Evolutionary conservation across 495 filamentous ascomycete species (phyloP), one percentile per base, ranked within the genome.

Genomic region (Xylaria intraflava): DNA sequence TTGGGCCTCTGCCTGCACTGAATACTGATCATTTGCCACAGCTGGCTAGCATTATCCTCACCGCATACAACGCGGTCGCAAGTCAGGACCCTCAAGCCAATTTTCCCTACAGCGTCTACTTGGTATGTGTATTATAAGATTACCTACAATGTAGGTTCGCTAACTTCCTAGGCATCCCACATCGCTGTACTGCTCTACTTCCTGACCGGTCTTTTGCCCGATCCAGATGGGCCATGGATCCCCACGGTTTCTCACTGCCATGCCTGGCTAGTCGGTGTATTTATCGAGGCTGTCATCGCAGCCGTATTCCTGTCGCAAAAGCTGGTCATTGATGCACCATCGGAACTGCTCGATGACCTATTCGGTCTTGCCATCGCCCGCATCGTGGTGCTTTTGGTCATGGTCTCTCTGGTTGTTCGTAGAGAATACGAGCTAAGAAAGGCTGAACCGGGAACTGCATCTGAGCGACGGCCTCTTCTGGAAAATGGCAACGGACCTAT

Each of bases 221-320:
- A 69, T 44, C 65, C 65, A 16, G 66, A 69, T 55, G 65, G 66
- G 16, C 66, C 66, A 16, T 69, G 65, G 65, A 55, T 56, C 0
- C 66, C 66, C 7, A 61, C 62, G 4, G 56, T 48, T 10, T 51
- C 64, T 22, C 57, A 67, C 31, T 58, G 60, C 38, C 52, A 59
- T 33, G 51, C 66, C 6, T 69, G 66, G 66, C 55, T 64, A 20
- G 31, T 57, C 22, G 62, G 51, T 31, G 27, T 62, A 7, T 31
- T 59, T 17, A 23, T 66, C 42, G 66, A 69, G 56, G 51, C 44
- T 9, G 52, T 67, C 38, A 56, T 69, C 12, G 59, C 56, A 24
- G 57, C 58, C n/a, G 40, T 65, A 45, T 65, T 66, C 30, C 7
- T 49, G 24, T 50, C 49, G 23, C 50, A 65, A 47, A 49, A 57